A percentile compares a stretch with the other conserved stretches of the same genome.
Evolutionary conservation across 495 filamentous ascomycete genomes (phyloP).

Genomic region (Cryomyces minteri): DNA sequence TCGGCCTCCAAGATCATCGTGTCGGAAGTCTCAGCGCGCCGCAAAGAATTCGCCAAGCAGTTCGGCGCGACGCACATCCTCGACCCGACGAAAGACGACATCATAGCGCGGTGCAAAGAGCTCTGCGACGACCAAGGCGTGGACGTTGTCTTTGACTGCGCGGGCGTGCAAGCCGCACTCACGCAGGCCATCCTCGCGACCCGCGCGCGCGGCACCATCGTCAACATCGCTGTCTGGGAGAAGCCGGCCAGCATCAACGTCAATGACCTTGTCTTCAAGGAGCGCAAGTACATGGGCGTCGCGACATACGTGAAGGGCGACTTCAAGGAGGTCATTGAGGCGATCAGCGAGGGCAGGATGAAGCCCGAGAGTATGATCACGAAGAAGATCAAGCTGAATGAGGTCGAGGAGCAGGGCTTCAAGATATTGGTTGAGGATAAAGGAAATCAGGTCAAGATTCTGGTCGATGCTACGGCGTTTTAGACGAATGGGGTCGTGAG

Average conservation of each 20-base stretch:
- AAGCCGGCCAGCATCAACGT: slow-evolving; percentile 27
- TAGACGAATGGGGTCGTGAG: neutral
- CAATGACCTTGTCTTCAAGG: slow-evolving; percentile 36
- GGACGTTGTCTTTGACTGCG: slow-evolving; percentile 37
- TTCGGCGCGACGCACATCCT: slow-evolving; percentile 37
- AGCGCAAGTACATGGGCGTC: slow-evolving; percentile 35
- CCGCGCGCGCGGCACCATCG: slow-evolving; percentile 33
- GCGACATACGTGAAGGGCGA: slow-evolving; percentile 35
- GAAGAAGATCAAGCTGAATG: slow-evolving; percentile 28
- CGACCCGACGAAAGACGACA: slow-evolving; percentile 34
- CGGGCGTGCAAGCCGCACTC: slow-evolving; percentile 34
- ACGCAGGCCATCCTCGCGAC: slow-evolving; percentile 29
- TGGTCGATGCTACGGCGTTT: slow-evolving; percentile 19
- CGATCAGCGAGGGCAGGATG: slow-evolving; percentile 30
- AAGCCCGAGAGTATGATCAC: slow-evolving; percentile 42
- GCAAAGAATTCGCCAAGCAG: slow-evolving; percentile 28
- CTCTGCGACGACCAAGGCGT: slow-evolving; percentile 30
- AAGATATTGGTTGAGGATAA: slow-evolving; percentile 34
- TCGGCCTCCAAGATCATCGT: slow-evolving; percentile 32
- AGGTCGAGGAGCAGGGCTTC: slow-evolving; percentile 39
- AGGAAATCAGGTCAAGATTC: slow-evolving; percentile 37
- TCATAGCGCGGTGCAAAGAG: slow-evolving; percentile 25
- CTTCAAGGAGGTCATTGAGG: slow-evolving; percentile 34
- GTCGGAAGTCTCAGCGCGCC: slow-evolving; percentile 29
- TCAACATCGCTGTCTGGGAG: slow-evolving; percentile 48